Percentiles rank a stretch among this genome's conserved stretches.
Evolutionary conservation across 2,329 filamentous ascomycete genomes (phyloP).

Genomic region (Cyphellophora europaea): DNA sequence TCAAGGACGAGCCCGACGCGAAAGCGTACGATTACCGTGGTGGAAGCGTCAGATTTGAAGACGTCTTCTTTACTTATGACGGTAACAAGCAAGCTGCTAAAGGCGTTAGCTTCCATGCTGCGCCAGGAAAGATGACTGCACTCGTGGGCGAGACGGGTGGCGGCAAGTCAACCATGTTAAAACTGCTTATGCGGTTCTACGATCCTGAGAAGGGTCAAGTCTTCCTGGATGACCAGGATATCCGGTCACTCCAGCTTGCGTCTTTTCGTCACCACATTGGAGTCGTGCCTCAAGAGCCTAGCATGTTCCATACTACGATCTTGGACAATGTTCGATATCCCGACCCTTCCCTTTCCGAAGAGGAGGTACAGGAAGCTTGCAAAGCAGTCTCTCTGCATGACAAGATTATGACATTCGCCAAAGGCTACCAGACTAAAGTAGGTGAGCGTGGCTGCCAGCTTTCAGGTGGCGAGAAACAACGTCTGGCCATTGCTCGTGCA

Average conservation of each 20-base stretch:
- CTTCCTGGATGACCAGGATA: slow-evolving; percentile 44
- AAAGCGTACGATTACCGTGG: slow-evolving; percentile 28
- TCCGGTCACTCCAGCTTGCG: slow-evolving; percentile 49
- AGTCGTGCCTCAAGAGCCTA: slow-evolving; percentile 56
- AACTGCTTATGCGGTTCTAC: slow-evolving; percentile 47
- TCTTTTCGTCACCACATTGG: slow-evolving; percentile 51
- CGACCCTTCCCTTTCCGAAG: slow-evolving; percentile 49
- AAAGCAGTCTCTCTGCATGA: slow-evolving; percentile 55
- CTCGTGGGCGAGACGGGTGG: slow-evolving; percentile 50
- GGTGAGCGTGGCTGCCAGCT: slow-evolving; percentile 42
- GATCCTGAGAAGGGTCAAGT: slow-evolving; percentile 41
- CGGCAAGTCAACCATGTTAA: slow-evolving; percentile 48
- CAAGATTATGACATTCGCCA: slow-evolving; percentile 50
- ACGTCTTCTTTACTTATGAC: slow-evolving; percentile 46
- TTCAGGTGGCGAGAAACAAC: slow-evolving; percentile 43
- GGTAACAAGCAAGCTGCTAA: slow-evolving; percentile 37
- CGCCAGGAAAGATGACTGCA: slow-evolving; percentile 42
- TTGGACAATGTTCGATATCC: slow-evolving; percentile 58
- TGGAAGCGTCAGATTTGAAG: slow-evolving; percentile 39
- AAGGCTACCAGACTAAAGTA: slow-evolving; percentile 39
- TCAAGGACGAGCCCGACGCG: slow-evolving; percentile 29
- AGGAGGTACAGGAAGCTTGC: slow-evolving; percentile 52
- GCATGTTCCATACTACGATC: slow-evolving; percentile 56
- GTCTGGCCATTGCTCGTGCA: slow-evolving; percentile 38
- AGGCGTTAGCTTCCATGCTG: slow-evolving; percentile 37